Base-by-base conservation (phyloP, 768 basidiomycete species). In the Suillus clintonianus region DNA sequence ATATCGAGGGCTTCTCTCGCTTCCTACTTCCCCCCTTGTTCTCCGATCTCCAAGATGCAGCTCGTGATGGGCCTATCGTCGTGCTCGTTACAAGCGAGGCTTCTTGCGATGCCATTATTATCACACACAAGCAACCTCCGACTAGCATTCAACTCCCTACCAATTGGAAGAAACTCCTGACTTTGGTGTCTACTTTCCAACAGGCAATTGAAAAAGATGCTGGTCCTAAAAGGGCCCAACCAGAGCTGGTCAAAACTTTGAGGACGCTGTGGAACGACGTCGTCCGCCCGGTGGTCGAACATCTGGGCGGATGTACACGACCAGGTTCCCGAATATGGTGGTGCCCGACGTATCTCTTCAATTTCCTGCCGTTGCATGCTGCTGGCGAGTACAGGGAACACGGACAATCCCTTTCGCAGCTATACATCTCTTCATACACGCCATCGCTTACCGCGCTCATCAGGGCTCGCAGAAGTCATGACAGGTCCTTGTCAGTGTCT, bases 71-170 rank as follows among this genome's bases (percentile, higher is more conserved):
- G 10, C 62, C 55, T 5, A 43, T 62, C 5, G 56, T 62, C 22
- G 43, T 62, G 4, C 34, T 62, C n/a, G 47, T 50, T 37, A 55
- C 45, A 14, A 37, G 54, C 42, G 15, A 13, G 14, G 47, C 27
- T 34, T 56, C 63, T 59, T 60, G 61, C 39, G 53, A 64, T 59
- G 63, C 60, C 27, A 24, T 64, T 19, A 68, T 67, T 24, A 63
- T 60, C 22, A 57, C 60, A 19, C 47, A 45, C 17, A 19, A 32
- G 22, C 39, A 36, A 24, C 47, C 43, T 19, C 53, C 47, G 39
- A 32, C 30, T 22, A 50, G 34, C 22, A 45, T 61, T 6, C 37
- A 24, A 8, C 61, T 59, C 10, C 4, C 32, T 7, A 50, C 56
- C 22, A 59, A 30, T 42, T 17, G 50, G 4, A 3, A n/a, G 32